Conservation (phyloP, 2,329 filamentous ascomycete species). For the Colletotrichum orchidophilum region DNA sequence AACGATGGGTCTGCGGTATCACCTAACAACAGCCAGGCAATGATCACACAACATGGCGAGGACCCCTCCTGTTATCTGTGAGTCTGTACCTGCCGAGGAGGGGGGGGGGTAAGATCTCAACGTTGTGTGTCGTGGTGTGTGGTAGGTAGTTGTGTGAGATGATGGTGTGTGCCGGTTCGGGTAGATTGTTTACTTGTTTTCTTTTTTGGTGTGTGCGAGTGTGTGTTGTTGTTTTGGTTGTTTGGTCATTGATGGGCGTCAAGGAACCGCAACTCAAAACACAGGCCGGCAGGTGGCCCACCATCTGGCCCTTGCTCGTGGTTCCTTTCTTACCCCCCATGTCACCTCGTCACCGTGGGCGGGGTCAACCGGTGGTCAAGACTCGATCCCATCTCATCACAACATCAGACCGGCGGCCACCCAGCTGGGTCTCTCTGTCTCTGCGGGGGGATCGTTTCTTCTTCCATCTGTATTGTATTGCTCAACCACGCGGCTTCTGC, state of each 20-base stretch:
- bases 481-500: constrained; percentile 10
- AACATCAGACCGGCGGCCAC: constrained; percentile 3
- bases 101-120: neutral
- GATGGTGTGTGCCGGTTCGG: constrained; percentile 10
- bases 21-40: constrained; percentile 2
- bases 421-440: neutral
- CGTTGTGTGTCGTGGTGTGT: neutral
- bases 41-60: neutral
- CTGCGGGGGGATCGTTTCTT: neutral
- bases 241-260: constrained; percentile 12
- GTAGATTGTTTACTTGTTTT: constrained; percentile 28
- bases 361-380: no score
- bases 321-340: neutral
- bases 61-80: neutral
- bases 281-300: neutral
- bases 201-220: neutral
- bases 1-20: constrained; percentile 19
- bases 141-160: neutral
- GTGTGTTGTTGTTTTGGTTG: constrained; percentile 2
- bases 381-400: constrained; percentile 9
- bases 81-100: neutral
- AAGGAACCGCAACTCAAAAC: constrained; percentile 18
- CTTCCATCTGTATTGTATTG: neutral
- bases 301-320: constrained; percentile 4
- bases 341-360: constrained; percentile 22